phyloP scores from a whole-genome alignment of 495 filamentous ascomycete species.

The Lasiosphaeris hirsuta region DNA sequence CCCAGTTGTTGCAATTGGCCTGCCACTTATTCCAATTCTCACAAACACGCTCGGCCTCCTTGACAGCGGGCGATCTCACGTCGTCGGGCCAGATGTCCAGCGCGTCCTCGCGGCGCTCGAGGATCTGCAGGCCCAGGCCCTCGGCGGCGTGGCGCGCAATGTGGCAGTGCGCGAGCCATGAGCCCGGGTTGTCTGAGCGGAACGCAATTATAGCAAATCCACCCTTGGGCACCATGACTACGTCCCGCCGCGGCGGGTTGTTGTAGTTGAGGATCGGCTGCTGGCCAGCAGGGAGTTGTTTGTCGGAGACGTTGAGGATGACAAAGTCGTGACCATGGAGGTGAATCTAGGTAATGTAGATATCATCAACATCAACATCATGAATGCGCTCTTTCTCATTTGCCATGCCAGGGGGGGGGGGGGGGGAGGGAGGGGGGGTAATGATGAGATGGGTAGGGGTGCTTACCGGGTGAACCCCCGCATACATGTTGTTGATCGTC shows the following conservation, averaged over 20 bases:
- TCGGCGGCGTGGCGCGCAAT: conserved; percentile 15
- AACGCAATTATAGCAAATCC: conserved; percentile 53
- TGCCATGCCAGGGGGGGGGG: too few species aligned
- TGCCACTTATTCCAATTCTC: neutral
- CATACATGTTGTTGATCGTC: too few species aligned
- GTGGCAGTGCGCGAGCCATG: conserved; percentile 22
- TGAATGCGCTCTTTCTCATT: too few species aligned
- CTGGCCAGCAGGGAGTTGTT: too few species aligned
- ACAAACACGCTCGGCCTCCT: neutral
- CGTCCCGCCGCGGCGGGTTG: conserved; percentile 57
- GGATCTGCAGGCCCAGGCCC: conserved; percentile 8
- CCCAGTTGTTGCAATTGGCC: neutral
- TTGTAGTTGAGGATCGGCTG: neutral
- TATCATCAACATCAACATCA: too few species aligned
- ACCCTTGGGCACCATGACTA: conserved; percentile 47
- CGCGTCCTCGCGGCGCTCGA: neutral
- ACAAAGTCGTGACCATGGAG: too few species aligned
- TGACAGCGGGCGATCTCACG: too few species aligned
- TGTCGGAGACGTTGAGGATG: too few species aligned
- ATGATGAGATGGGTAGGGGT: too few species aligned
- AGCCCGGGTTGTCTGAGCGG: conserved; percentile 47
- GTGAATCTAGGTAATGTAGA: too few species aligned
- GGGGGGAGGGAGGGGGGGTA: too few species aligned
- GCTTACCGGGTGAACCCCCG: too few species aligned
- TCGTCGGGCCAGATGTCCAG: neutral